Base-by-base conservation (phyloP, 2,329 filamentous ascomycete genomes). In the Cercospora zeae-maydis region DNA sequence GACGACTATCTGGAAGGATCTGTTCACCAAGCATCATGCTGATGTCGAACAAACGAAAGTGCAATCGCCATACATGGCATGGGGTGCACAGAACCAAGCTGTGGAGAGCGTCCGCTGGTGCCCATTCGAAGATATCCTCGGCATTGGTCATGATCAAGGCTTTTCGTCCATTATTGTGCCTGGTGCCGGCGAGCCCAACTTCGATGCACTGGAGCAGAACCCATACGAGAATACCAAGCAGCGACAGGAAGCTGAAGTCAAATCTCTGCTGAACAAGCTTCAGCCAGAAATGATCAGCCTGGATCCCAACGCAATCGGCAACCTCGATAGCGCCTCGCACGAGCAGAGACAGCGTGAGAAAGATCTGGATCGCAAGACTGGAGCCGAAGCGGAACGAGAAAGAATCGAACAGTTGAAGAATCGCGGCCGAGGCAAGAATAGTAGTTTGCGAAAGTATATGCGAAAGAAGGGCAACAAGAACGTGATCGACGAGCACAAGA, bases 241-340 rank as follows among this genome's bases (percentile, higher is more conserved):
- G 79, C 86, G 95, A 72, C 93, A 96, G 77, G 95, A 99, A 78
- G 84, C 85, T 56, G 95, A 99, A 78, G 92, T 99, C 76, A 92
- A 90, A 80, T 83, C 85, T 11, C 83, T 99, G 67, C 86, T 99
- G 71, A 96, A 96, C 82, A 99, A 99, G 81, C 83, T 99, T 53
- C 87, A 93, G 72, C 93, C 95, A 3, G 93, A 96, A 74, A 99
- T 98, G 92, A 99, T 99, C 66, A 91, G 92, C 1, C 82, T 99
- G 21, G 89, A 99, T 74, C 93, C 95, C 69, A 90, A 95, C 77
- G 96, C 92, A 74, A 86, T 99, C 71, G 95, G 95, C 60, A 91
- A 88, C 69, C 82, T 99, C 33, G 93, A 99, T 75, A 81, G 92
- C 62, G 85, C 90, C 56, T 91, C 89, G 36, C 87, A 93, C 64